These are phyloP conservation scores for Mycena polygramma DNA, from an alignment of 768 basidiomycete species.

Conservation along the genomic window DNA sequence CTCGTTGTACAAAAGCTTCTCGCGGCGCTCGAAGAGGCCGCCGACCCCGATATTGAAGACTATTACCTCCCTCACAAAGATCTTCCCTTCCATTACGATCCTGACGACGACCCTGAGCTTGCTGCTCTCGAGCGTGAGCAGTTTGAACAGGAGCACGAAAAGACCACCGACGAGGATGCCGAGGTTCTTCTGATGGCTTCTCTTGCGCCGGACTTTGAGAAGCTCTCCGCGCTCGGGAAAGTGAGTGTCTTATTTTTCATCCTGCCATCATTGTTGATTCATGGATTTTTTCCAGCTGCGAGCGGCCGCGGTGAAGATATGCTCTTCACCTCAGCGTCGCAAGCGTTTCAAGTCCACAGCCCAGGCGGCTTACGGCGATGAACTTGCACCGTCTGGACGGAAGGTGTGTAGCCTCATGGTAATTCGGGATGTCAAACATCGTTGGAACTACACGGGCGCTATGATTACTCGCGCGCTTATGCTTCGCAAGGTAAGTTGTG, in stretches of 20 bases:
- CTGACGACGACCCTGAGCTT: constrained; percentile 40
- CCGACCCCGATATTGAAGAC: constrained; percentile 44
- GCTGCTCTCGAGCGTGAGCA: constrained; percentile 36
- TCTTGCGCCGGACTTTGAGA: background rate
- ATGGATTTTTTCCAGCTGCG: constrained; percentile 9
- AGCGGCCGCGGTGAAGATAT: constrained; percentile 3
- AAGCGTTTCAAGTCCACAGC: background rate
- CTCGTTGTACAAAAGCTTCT: constrained; percentile 52
- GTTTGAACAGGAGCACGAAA: constrained; percentile 12
- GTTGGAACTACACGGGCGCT: constrained; percentile 25
- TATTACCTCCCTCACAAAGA: constrained; percentile 46
- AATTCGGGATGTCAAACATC: constrained; percentile 26
- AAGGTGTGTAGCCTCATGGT: background rate
- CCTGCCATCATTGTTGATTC: background rate
- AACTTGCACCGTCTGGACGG: background rate
- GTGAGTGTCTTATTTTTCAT: background rate
- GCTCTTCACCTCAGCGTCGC: constrained; percentile 18
- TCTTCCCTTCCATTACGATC: constrained; percentile 46
- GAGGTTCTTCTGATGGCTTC: background rate
- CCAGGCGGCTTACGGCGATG: background rate
- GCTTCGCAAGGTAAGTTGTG: constrained; percentile 13
- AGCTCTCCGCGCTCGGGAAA: background rate
- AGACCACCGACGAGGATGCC: constrained; percentile 41
- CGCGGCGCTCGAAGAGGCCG: constrained; percentile 44
- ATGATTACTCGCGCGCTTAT: constrained; percentile 12